A percentile compares a stretch with the other conserved stretches of the same genome.
These are phyloP conservation scores for Colletotrichum spaethianum DNA, from an alignment of 2,329 filamentous ascomycete species.

Conservation along the genomic window DNA sequence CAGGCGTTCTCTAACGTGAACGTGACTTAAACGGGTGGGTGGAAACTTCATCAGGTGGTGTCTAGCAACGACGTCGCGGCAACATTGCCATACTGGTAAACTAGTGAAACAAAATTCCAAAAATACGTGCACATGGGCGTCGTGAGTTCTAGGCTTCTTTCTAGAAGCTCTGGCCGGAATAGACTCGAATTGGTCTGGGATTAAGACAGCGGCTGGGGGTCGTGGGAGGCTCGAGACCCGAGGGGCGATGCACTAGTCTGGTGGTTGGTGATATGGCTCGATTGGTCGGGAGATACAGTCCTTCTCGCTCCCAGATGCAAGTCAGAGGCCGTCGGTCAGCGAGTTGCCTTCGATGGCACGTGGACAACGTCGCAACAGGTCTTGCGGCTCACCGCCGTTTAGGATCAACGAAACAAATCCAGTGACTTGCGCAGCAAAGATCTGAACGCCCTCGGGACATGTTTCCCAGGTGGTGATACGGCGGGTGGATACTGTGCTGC, in stretches of 20 bases:
- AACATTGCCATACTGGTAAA: background rate
- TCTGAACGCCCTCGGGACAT: background rate
- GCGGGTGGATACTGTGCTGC: background rate
- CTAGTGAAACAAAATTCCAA: background rate
- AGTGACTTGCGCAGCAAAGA: background rate
- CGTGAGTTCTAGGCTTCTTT: constrained; percentile 7
- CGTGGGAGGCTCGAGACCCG: background rate
- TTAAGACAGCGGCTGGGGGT: background rate
- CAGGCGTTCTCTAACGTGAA: constrained; percentile 23
- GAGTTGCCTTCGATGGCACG: constrained; percentile 3
- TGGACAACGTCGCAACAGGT: background rate
- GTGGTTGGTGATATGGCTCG: constrained; percentile 14
- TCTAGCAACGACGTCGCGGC: background rate
- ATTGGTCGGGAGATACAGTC: constrained; percentile 10
- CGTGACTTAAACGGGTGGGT: constrained; percentile 1
- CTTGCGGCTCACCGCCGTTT: constrained; percentile 36
- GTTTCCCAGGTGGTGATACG: background rate
- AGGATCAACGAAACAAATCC: background rate
- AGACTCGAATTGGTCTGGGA: background rate
- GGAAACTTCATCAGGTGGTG: background rate
- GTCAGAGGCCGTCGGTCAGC: background rate
- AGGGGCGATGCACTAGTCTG: background rate
- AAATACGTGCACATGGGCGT: background rate
- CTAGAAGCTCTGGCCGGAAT: constrained; percentile 17
- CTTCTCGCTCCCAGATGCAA: constrained; percentile 3